A percentile compares a stretch with the other conserved stretches of the same genome.
Evolutionary conservation across 2,329 filamentous ascomycete genomes (phyloP).

Genomic region (Pseudovirgaria hyperparasitica): DNA sequence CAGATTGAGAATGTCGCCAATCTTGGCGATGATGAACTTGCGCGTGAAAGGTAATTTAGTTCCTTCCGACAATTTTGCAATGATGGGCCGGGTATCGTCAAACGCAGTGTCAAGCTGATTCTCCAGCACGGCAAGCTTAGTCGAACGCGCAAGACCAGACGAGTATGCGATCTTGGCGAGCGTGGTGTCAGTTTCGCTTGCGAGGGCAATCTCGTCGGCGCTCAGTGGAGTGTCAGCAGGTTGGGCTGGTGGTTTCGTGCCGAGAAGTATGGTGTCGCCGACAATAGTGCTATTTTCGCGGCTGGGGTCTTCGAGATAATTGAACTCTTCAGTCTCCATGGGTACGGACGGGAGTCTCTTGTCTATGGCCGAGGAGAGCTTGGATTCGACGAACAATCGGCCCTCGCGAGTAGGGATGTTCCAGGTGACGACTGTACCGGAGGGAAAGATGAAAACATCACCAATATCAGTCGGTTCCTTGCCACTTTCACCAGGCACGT

Average conservation of each 20-base stretch:
- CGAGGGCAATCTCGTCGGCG: conserved; percentile 16
- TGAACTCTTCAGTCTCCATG: conserved; percentile 79
- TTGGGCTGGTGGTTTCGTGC: conserved; percentile 45
- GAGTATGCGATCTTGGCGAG: conserved; percentile 95
- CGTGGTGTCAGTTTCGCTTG: conserved; percentile 44
- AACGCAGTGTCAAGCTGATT: conserved; percentile 73
- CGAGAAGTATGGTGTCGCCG: conserved; percentile 80
- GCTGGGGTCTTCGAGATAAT: conserved; percentile 64
- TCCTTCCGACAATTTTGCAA: conserved; percentile 60
- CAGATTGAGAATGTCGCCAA: conserved; percentile 78
- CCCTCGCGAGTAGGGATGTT: conserved; percentile 67
- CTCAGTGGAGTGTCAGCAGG: conserved; percentile 23
- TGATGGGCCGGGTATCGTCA: conserved; percentile 71
- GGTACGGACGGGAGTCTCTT: conserved; percentile 64
- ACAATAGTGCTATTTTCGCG: conserved; percentile 66
- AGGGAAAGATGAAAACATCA: conserved; percentile 92
- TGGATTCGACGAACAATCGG: conserved; percentile 50
- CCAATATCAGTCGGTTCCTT: conserved; percentile 46
- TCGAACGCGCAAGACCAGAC: conserved; percentile 80
- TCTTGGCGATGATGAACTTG: conserved; percentile 80
- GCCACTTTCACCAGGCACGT: conserved; percentile 31
- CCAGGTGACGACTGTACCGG: conserved; percentile 89
- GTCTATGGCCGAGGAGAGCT: conserved; percentile 34
- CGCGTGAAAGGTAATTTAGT: conserved; percentile 46
- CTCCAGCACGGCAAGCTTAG: conserved; percentile 87